phyloP scores from a whole-genome alignment of 495 filamentous ascomycete species.

The Immersiella caudata region DNA sequence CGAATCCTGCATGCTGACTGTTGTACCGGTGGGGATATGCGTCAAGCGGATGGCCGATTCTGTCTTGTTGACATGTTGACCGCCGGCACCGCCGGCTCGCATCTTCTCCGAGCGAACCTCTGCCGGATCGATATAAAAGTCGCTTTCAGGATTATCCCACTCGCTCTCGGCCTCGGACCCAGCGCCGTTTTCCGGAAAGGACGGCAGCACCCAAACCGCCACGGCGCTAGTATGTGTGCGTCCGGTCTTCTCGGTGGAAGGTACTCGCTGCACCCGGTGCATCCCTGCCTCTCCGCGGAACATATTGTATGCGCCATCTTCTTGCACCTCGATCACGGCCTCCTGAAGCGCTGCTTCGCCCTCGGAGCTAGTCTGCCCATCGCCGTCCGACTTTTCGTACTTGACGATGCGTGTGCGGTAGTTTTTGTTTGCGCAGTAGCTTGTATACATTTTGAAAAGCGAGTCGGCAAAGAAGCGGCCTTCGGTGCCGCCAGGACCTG shows the following conservation, averaged over 20 bases:
- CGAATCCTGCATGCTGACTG: constrained; percentile 89
- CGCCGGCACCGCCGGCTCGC: constrained; percentile 88
- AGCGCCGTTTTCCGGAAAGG: constrained; percentile 63
- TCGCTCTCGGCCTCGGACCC: constrained; percentile 54
- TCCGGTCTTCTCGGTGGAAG: constrained; percentile 84
- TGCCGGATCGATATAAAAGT: constrained; percentile 84
- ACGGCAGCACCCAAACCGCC: constrained; percentile 86
- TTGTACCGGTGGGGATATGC: constrained; percentile 82
- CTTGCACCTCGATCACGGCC: constrained; percentile 83
- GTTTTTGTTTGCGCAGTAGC: constrained; percentile 66
- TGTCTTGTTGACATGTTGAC: constrained; percentile 97
- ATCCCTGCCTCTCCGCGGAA: constrained; percentile 89
- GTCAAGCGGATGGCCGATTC: constrained; percentile 94
- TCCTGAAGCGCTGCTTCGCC: constrained; percentile 70
- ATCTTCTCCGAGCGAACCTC: constrained; percentile 89
- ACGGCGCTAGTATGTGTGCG: constrained; percentile 92
- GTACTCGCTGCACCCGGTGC: constrained; percentile 91
- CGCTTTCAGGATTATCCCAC: constrained; percentile 80
- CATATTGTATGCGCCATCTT: constrained; percentile 72
- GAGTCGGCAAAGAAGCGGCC: constrained; percentile 87
- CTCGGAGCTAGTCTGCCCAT: constrained; percentile 59
- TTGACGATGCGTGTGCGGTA: constrained; percentile 53
- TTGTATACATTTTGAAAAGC: constrained; percentile 84
- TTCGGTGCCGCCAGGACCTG: constrained; percentile 91
- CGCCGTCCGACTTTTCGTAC: constrained; percentile 56